phyloP scores from a whole-genome alignment of 2,329 filamentous ascomycete genomes.

The Alternaria postmessia region DNA sequence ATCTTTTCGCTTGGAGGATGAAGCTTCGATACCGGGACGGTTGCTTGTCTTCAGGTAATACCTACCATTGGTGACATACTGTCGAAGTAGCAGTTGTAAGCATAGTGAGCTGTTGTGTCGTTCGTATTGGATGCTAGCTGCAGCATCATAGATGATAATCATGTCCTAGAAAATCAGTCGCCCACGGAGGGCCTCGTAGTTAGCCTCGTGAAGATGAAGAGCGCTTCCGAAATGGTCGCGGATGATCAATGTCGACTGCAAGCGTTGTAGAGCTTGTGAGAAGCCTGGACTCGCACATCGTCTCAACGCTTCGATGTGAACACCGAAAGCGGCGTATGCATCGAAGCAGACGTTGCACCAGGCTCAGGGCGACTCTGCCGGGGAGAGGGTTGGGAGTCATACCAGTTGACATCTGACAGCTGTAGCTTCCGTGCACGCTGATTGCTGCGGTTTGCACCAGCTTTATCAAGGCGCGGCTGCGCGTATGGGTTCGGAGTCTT shows the following conservation, averaged over 20 bases:
- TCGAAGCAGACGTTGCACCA: slow-evolving; percentile 12
- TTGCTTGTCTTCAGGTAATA: slow-evolving; percentile 5
- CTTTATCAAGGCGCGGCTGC: slow-evolving; percentile 62
- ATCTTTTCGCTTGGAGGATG: slow-evolving; percentile 1
- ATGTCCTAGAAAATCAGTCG: slow-evolving; percentile 40
- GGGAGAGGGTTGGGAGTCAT: slow-evolving; percentile 54
- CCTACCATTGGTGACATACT: slow-evolving; percentile 11
- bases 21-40: slow-evolving; percentile 2
- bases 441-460: slow-evolving; percentile 71
- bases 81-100: slow-evolving; percentile 6
- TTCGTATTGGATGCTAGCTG: slow-evolving; percentile 32
- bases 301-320: slow-evolving; percentile 22
- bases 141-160: slow-evolving; percentile 36
- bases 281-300: slow-evolving; percentile 12
- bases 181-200: slow-evolving; percentile 38
- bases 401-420: slow-evolving; percentile 98
- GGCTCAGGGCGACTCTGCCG: slow-evolving; percentile 20
- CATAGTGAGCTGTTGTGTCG: slow-evolving; percentile 11
- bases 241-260: slow-evolving; percentile 17
- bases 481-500: slow-evolving; percentile 54
- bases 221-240: slow-evolving; percentile 8
- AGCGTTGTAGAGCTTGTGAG: slow-evolving; percentile 9
- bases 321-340: slow-evolving; percentile 8
- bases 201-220: slow-evolving; percentile 28
- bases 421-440: slow-evolving; percentile 91